These are phyloP conservation scores for Cyphellophora europaea DNA, from an alignment of 2,329 filamentous ascomycete genomes.

Conservation along the genomic window DNA sequence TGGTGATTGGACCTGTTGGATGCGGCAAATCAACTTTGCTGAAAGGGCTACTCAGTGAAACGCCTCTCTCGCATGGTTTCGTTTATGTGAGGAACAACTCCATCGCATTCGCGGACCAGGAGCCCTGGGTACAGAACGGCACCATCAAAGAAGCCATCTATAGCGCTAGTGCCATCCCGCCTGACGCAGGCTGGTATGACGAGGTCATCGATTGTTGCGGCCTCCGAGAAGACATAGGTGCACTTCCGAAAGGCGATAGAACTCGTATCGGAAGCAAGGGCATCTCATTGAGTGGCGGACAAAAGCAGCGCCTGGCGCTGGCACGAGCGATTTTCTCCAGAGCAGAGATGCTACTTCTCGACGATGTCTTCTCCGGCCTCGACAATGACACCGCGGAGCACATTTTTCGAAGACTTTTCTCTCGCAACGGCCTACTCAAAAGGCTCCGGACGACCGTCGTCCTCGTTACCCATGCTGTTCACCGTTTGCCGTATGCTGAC, in stretches of 20 bases:
- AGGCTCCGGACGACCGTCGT: slow-evolving; percentile 30
- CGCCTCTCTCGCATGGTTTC: slow-evolving; percentile 8
- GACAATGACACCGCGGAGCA: slow-evolving; percentile 40
- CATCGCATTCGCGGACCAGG: slow-evolving; percentile 15
- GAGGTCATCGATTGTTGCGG: slow-evolving; percentile 19
- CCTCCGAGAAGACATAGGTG: slow-evolving; percentile 18
- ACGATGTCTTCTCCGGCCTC: slow-evolving; percentile 44
- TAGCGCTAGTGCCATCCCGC: slow-evolving; percentile 8
- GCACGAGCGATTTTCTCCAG: slow-evolving; percentile 43
- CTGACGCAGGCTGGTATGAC: slow-evolving; percentile 19
- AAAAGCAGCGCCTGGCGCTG: slow-evolving; percentile 29
- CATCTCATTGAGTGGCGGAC: slow-evolving; percentile 21
- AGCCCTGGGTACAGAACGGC: slow-evolving; percentile 16
- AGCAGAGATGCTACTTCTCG: slow-evolving; percentile 38
- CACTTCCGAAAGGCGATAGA: slow-evolving; percentile 16
- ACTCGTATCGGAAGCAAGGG: slow-evolving; percentile 19
- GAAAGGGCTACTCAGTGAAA: slow-evolving; percentile 17
- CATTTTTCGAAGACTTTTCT: slow-evolving; percentile 39
- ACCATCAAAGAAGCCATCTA: slow-evolving; percentile 18
- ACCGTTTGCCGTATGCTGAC: slow-evolving; percentile 33
- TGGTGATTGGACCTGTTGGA: slow-evolving; percentile 21
- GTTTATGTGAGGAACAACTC: slow-evolving; percentile 9
- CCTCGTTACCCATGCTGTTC: slow-evolving; percentile 24
- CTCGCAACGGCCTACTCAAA: slow-evolving; percentile 35
- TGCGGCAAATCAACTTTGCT: slow-evolving; percentile 19